Evolutionary conservation across 306 rosid species (phyloP), one percentile per base, ranked within the genome.

Genomic region (Prunus kanzakura): DNA sequence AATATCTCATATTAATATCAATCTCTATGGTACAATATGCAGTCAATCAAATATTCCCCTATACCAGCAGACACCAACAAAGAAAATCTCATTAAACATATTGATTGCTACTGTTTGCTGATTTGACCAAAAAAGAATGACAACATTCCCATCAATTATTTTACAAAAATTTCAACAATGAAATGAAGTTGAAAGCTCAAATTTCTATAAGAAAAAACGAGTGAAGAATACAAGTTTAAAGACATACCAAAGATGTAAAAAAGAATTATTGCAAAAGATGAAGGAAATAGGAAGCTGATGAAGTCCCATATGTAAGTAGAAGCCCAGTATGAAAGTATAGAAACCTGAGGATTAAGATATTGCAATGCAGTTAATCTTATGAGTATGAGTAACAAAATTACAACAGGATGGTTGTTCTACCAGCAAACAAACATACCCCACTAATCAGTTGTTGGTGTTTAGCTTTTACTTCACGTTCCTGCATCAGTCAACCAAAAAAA

Each of bases 401-500:
- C 47, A 71, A 72, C 52, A 22, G 50, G 57, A 67, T 45, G 57
- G 71, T 72, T 51, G 57, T 25, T 74, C 65, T 71, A 15, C 43
- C 68, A 27, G 69, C 57, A 25, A 73, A 79, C 32, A 30, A 75
- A 81, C 81, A 72, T 88, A 92, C 98, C 90, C 98, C 98, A 49
- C 98, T 95, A 79, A 94, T 95, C 82, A 95, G 82, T 72, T 95
- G 98, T 62, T 95, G 98, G 79, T 95, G 97, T 78, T 95, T 92
- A 51, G 98, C 97, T 85, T 90, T 95, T 72, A 93, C 97, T 89
- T 95, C 98, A 45, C 96, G 98, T 73, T 95, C 98, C 98, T 95
- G 95, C 87, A 87, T 65, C 85, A 76, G 64, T 67, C 50, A 76
- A 87, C 46, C 46, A 67, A 56, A 47, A 27, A 27, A 27, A 27